phyloP scores from a whole-genome alignment of 1,139 yeast genomes.

The Hemisphaericaspora lyxosophila region DNA sequence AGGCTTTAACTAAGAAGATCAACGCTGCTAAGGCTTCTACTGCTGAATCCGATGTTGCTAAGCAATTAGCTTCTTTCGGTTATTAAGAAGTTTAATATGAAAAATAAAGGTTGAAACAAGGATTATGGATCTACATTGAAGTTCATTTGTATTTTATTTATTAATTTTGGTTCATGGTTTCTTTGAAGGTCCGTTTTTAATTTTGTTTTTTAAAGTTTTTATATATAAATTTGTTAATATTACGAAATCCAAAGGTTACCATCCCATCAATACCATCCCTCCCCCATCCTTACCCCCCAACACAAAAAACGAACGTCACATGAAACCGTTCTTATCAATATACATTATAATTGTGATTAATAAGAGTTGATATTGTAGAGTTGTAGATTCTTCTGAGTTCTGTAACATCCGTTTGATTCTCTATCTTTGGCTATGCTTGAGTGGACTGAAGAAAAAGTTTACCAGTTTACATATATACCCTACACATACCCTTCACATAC shows the following conservation, averaged over 20 bases:
- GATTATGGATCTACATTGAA: background rate
- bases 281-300: background rate
- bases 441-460: too few species aligned
- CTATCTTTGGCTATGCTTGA: too few species aligned
- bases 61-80: slow-evolving; percentile 78
- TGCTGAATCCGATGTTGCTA: slow-evolving; percentile 71
- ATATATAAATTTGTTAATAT: slow-evolving; percentile 4
- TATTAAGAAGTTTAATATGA: slow-evolving; percentile 46
- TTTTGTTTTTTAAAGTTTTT: background rate
- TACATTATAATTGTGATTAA: slow-evolving; percentile 4
- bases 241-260: slow-evolving; percentile 3
- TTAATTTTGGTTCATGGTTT: slow-evolving; percentile 2
- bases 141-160: slow-evolving; percentile 4
- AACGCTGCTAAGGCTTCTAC: slow-evolving; percentile 80
- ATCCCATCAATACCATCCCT: background rate
- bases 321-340: slow-evolving; percentile 4
- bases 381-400: background rate
- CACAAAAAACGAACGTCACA: slow-evolving; percentile 1
- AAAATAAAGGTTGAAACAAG: background rate
- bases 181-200: background rate
- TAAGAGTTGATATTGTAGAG: background rate
- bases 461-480: too few species aligned
- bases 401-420: too few species aligned
- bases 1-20: slow-evolving; percentile 90
- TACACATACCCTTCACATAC: too few species aligned